Percentiles rank a stretch among this genome's conserved stretches.
Evolutionary conservation across 225 moss, liverwort and hornwort species (phyloP).

Genomic region (Thuidium tamariscinum): DNA sequence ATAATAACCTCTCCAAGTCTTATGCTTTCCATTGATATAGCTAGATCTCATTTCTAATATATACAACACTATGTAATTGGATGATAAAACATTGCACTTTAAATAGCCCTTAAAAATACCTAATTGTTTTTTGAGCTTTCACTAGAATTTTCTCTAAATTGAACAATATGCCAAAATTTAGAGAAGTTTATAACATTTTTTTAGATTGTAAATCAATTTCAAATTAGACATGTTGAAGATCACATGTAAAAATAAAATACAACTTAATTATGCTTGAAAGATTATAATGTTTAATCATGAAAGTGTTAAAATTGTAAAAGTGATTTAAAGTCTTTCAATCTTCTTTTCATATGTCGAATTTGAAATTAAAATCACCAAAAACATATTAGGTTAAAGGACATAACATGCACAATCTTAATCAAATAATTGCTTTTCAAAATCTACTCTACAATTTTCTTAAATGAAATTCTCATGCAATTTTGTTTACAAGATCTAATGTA

Average conservation of each 20-base stretch:
- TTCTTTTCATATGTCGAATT: neutral
- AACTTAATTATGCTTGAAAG: neutral
- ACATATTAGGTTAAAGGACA: neutral
- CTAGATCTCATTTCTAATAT: neutral
- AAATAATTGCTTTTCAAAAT: neutral
- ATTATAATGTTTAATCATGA: neutral
- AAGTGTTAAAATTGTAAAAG: neutral
- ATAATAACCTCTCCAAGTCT: neutral
- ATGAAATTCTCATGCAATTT: neutral
- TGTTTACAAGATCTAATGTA: neutral
- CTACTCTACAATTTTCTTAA: accelerated
- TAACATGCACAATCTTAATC: neutral
- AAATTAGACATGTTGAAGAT: neutral
- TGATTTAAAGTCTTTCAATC: neutral
- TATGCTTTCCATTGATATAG: neutral
- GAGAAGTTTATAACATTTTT: neutral
- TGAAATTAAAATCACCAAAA: neutral
- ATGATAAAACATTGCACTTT: neutral
- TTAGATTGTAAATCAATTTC: accelerated
- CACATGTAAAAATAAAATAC: accelerated
- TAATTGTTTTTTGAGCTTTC: neutral
- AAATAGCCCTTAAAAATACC: neutral
- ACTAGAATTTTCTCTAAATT: neutral
- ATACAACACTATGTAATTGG: neutral
- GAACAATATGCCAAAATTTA: neutral